Percentiles rank a stretch among this genome's conserved stretches.
phyloP scores from a whole-genome alignment of 2,329 filamentous ascomycete genomes.

The Hortaea sp. region DNA sequence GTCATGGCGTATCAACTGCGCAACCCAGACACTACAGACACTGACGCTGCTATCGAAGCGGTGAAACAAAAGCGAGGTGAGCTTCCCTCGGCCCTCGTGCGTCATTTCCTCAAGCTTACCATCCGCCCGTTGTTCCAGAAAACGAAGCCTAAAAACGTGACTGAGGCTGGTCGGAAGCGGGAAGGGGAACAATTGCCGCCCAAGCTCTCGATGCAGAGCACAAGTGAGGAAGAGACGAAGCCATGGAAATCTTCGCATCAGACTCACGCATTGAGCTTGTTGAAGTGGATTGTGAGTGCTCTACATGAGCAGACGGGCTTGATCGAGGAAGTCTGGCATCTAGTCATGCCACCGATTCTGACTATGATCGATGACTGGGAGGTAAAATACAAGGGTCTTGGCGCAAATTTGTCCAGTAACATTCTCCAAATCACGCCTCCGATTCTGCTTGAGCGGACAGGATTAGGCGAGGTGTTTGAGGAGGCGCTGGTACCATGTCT shows the following conservation, averaged over 20 bases:
- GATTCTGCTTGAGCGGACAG: constrained; percentile 48
- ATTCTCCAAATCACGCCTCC: constrained; percentile 49
- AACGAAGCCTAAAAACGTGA: constrained; percentile 44
- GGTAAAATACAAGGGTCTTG: constrained; percentile 42
- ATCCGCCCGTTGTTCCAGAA: constrained; percentile 59
- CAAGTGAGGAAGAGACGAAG: constrained; percentile 37
- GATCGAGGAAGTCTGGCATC: constrained; percentile 52
- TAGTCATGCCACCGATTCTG: constrained; percentile 60
- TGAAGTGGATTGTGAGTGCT: constrained; percentile 51
- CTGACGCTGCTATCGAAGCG: constrained; percentile 35
- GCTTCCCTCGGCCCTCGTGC: constrained; percentile 39
- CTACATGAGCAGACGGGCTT: constrained; percentile 37
- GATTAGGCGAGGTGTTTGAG: constrained; percentile 58
- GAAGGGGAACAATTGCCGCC: constrained; percentile 22
- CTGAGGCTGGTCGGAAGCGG: constrained; percentile 47
- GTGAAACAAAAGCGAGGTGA: constrained; percentile 34
- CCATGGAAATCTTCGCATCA: constrained; percentile 51
- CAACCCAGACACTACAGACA: constrained; percentile 57
- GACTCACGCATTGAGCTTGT: constrained; percentile 43
- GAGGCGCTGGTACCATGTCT: constrained; percentile 62
- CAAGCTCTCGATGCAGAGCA: constrained; percentile 22
- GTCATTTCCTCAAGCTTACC: constrained; percentile 51
- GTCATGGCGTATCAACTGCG: constrained; percentile 83
- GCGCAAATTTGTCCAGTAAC: constrained; percentile 43
- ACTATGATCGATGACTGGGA: constrained; percentile 57